These are phyloP conservation scores for Heliamphora exappendiculata DNA, from an alignment of 148 eudicot species.

Conservation along the genomic window DNA sequence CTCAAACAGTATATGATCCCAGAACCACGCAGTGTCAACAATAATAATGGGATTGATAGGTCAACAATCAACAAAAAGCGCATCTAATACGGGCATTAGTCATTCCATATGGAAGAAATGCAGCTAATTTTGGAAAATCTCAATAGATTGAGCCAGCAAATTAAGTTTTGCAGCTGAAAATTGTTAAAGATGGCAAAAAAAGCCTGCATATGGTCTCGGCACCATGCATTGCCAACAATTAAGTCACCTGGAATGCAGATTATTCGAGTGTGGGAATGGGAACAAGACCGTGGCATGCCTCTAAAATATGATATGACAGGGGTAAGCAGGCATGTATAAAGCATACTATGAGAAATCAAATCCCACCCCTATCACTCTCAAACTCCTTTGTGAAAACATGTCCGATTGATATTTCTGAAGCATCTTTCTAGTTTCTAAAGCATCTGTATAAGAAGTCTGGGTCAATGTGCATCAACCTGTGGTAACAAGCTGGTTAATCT, in stretches of 20 bases:
- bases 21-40: not conserved
- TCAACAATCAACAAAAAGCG: not conserved
- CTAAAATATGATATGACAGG: not conserved
- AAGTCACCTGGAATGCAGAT: too few relatives aligned
- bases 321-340: not conserved
- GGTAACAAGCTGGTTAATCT: not conserved
- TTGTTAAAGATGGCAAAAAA: not conserved
- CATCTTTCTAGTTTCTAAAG: too few relatives aligned
- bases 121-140: not conserved
- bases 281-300: not conserved
- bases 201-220: not conserved
- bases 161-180: not conserved
- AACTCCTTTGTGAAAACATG: too few relatives aligned
- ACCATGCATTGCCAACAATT: not conserved
- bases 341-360: too few relatives aligned
- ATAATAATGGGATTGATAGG: not conserved
- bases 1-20: not conserved
- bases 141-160: not conserved
- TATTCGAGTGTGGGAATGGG: not conserved
- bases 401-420: too few relatives aligned
- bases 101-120: not conserved
- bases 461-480: not conserved
- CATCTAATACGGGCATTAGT: not conserved
- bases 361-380: too few relatives aligned
- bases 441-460: too few relatives aligned